Conservation (phyloP, 192 early-diverging fungal species). For the Mortierella alpina region DNA sequence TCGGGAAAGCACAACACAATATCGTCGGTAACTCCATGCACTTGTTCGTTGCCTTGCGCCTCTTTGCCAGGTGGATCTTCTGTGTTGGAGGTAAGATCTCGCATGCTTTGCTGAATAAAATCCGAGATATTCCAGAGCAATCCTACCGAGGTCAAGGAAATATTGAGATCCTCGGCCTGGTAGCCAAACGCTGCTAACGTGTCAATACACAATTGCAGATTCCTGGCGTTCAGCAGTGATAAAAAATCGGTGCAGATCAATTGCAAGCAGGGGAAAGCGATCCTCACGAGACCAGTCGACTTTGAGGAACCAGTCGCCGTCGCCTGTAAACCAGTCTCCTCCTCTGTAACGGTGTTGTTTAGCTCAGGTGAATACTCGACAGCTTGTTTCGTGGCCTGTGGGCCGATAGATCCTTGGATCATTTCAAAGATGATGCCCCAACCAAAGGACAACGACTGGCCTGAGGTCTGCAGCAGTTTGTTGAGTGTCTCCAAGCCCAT, state of each 20-base stretch:
- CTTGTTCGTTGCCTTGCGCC: background rate
- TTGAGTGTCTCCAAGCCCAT: slow-evolving; percentile 90
- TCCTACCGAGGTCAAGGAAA: slow-evolving; percentile 91
- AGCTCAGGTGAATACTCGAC: slow-evolving; percentile 12
- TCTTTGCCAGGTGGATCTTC: background rate
- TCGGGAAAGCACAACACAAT: slow-evolving; percentile 55
- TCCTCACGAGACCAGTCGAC: slow-evolving; percentile 67
- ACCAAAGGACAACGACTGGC: slow-evolving; percentile 84
- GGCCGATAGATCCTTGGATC: slow-evolving; percentile 66
- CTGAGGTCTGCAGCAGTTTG: slow-evolving; percentile 89
- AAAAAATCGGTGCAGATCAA: slow-evolving; percentile 97
- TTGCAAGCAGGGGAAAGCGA: slow-evolving; percentile 93
- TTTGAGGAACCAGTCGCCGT: slow-evolving; percentile 18
- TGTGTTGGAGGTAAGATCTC: slow-evolving; percentile 59
- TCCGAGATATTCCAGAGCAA: slow-evolving; percentile 94
- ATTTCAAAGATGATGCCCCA: slow-evolving; percentile 95
- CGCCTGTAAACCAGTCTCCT: slow-evolving; percentile 5
- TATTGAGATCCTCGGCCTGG: slow-evolving; percentile 92
- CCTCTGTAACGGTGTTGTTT: background rate
- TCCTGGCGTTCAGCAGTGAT: slow-evolving; percentile 76
- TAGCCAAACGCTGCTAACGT: slow-evolving; percentile 83
- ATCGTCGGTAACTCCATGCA: slow-evolving; percentile 23
- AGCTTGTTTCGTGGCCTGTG: background rate
- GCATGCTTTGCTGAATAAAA: slow-evolving; percentile 81
- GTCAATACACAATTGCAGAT: slow-evolving; percentile 84